Evolutionary conservation across 345 rosid species (phyloP).

Genomic region (Punica granatum): DNA sequence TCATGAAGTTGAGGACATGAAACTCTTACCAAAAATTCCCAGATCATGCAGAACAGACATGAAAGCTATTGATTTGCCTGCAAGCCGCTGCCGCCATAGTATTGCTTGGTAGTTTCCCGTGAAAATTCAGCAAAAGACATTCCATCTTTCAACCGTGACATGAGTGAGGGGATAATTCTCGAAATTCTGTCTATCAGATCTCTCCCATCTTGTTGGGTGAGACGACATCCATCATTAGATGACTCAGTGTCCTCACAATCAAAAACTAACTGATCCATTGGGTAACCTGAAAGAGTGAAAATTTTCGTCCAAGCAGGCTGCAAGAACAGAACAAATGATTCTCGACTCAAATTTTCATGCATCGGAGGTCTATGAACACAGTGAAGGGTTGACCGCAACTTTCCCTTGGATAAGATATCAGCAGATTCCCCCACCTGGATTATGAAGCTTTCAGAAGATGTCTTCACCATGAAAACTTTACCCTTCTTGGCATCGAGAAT

Average conservation of each 20-base stretch:
- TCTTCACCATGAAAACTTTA: slow-evolving; percentile 49
- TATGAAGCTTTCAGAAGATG: slow-evolving; percentile 65
- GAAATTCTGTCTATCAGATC: slow-evolving; percentile 24
- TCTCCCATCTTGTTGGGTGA: slow-evolving; percentile 19
- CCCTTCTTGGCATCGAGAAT: slow-evolving; percentile 51
- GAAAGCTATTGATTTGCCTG: slow-evolving; percentile 46
- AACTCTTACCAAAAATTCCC: not conserved
- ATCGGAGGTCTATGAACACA: slow-evolving; percentile 56
- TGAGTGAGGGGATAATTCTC: slow-evolving; percentile 57
- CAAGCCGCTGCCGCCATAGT: slow-evolving; percentile 77
- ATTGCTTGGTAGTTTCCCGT: slow-evolving; percentile 73
- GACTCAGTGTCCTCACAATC: slow-evolving; percentile 13
- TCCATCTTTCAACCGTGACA: slow-evolving; percentile 67
- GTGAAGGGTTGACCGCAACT: slow-evolving; percentile 71
- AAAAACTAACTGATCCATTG: slow-evolving; percentile 18
- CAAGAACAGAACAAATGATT: slow-evolving; percentile 70
- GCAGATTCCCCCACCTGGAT: slow-evolving; percentile 91
- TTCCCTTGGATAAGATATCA: slow-evolving; percentile 66
- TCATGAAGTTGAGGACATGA: not conserved
- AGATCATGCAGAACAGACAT: not conserved
- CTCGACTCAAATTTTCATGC: slow-evolving; percentile 53
- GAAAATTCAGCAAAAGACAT: slow-evolving; percentile 91
- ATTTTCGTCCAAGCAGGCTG: slow-evolving; percentile 83
- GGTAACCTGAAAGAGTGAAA: slow-evolving; percentile 40
- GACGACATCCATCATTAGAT: slow-evolving; percentile 12